Evolutionary conservation across 257 asterid genomes (phyloP), one percentile per base, ranked within the genome.

Genomic region (Petrea volubilis): DNA sequence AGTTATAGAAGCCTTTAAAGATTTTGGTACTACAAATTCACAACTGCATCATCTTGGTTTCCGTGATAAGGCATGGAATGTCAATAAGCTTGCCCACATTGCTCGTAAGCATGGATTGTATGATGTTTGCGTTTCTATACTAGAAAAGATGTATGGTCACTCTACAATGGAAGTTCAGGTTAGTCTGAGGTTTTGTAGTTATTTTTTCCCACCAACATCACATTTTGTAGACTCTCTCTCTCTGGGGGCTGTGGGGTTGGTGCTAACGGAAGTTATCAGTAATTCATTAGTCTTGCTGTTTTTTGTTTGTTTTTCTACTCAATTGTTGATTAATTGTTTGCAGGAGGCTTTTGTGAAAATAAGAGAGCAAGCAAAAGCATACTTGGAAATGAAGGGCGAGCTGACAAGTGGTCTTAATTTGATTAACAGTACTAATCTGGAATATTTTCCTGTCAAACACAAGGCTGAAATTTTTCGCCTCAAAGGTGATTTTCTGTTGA

Each of bases 81-180:
- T 95, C 73, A 95, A 95, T 86, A 95, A 90, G 88, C 98, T 95
- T 79, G 98, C 99, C 67, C 97, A 83, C 77, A 85, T 92, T 76
- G 86, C 99, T 67, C 97, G 98, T 46, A 95, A 95, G 84, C 99
- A 95, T 75, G 97, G 96, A 13, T 77, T 95, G 51, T 67, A 78
- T 79, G 99, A 95, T 78, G 98, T 92, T 69, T 95, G 99, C 72
- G 99, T 95, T 77, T 84, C 93, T 68, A 85, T 95, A 64, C 85
- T 95, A 59, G 98, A 95, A 68, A 95, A 95, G 82, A 90, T 95
- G 99, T 95, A 95, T 75, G 99, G 99, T 46, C 99, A 95, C 87
- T 88, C 99, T 18, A 92, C 98, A 1, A 95, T 95, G 99, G 99
- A 95, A 88, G 98, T 92, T 75, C 99, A 95, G 99, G 99, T 94